phyloP scores from a whole-genome alignment of 768 basidiomycete genomes.

The Hirschioporus abietinus region DNA sequence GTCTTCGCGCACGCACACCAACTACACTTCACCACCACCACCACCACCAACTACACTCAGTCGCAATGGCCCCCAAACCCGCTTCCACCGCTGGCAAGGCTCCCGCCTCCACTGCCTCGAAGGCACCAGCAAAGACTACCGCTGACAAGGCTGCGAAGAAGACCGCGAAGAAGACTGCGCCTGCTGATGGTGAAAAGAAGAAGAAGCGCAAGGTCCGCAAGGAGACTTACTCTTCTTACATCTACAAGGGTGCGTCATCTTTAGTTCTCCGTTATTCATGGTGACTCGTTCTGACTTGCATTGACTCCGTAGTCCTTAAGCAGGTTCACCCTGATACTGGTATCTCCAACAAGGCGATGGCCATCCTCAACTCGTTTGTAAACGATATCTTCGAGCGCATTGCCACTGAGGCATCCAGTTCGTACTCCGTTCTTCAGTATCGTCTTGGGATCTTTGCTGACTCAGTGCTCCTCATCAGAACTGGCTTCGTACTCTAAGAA shows the following conservation, averaged over 20 bases:
- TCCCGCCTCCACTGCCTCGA: constrained; percentile 80
- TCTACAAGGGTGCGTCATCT: constrained; percentile 66
- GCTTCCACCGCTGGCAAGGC: constrained; percentile 35
- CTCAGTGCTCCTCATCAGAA: constrained; percentile 46
- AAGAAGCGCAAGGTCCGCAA: constrained; percentile 81
- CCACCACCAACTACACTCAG: not conserved
- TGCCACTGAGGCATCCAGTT: constrained; percentile 85
- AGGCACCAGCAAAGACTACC: constrained; percentile 67
- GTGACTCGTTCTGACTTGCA: not conserved
- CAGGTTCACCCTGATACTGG: constrained; percentile 99
- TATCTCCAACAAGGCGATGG: constrained; percentile 99
- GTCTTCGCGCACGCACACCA: constrained; percentile 17
- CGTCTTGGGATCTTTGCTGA: constrained; percentile 1
- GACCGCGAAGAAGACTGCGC: constrained; percentile 46
- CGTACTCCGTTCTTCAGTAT: constrained; percentile 24
- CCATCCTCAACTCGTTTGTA: constrained; percentile 93
- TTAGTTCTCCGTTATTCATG: not conserved
- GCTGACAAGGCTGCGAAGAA: constrained; percentile 72
- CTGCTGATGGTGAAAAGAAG: constrained; percentile 74
- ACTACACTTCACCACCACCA: constrained; percentile 12
- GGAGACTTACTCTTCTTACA: constrained; percentile 92
- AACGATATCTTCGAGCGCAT: constrained; percentile 96
- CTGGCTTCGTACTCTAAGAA: constrained; percentile 97
- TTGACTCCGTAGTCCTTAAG: constrained; percentile 62
- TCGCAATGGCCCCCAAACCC: constrained; percentile 17